Evolutionary conservation across 2,329 filamentous ascomycete genomes (phyloP).

Genomic region (Hymenoscyphus scutula): DNA sequence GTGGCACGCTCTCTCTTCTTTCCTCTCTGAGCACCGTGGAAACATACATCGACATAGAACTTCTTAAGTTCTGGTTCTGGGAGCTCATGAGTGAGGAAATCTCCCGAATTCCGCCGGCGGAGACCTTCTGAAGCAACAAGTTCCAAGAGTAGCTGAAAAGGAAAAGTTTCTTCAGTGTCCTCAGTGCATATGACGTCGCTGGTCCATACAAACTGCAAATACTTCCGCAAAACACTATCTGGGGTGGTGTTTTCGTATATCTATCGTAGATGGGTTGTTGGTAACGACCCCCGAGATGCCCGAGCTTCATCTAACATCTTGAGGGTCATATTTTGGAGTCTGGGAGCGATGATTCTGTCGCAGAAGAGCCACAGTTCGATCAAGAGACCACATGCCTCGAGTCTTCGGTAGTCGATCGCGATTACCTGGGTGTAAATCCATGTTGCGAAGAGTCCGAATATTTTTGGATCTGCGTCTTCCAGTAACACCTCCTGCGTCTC

Average conservation of each 20-base stretch:
- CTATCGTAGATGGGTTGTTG: background rate
- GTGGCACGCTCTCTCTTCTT: background rate
- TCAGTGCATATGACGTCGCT: background rate
- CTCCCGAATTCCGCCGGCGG: background rate
- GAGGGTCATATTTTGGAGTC: background rate
- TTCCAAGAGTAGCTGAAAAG: background rate
- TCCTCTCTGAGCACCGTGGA: background rate
- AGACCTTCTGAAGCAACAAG: background rate
- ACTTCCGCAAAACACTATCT: background rate
- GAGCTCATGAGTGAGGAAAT: background rate
- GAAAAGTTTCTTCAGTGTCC: background rate
- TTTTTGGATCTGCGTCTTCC: background rate
- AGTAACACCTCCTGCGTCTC: background rate
- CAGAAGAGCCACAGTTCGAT: background rate
- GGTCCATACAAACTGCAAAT: background rate
- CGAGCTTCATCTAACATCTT: background rate
- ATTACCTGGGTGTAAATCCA: constrained; percentile 4
- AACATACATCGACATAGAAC: background rate
- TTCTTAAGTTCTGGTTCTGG: background rate
- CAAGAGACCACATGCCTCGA: background rate
- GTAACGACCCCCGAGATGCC: background rate
- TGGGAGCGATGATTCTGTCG: background rate
- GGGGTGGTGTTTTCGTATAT: background rate
- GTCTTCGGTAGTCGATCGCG: background rate
- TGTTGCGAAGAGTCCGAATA: background rate